These are phyloP conservation scores for Aquilaria sinensis DNA, from an alignment of 345 rosid genomes.

Conservation along the genomic window DNA sequence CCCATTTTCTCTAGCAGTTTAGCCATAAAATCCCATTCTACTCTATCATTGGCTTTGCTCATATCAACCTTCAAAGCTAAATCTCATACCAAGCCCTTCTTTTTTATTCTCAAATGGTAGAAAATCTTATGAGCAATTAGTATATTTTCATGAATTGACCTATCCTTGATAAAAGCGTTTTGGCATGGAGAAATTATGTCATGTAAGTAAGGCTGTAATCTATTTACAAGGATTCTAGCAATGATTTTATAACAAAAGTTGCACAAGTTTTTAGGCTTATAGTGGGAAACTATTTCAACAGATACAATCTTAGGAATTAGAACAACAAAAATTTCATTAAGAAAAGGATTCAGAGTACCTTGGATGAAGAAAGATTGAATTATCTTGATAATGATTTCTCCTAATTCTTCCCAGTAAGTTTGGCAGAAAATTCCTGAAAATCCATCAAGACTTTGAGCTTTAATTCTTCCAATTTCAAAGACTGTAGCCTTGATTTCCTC, in stretches of 20 bases:
- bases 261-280: background rate
- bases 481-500: too few relatives aligned
- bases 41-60: background rate
- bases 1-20: background rate
- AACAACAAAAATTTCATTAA: background rate
- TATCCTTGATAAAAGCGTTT: background rate
- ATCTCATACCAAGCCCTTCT: background rate
- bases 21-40: too few relatives aligned
- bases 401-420: background rate
- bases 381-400: background rate
- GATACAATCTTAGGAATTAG: background rate
- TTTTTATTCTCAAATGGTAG: background rate
- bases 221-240: background rate
- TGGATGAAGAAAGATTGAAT: background rate
- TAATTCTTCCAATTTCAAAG: too few relatives aligned
- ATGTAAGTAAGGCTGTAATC: background rate
- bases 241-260: background rate
- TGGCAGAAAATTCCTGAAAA: background rate
- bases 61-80: background rate
- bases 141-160: background rate
- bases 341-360: background rate
- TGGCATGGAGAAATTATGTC: background rate
- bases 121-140: conserved; percentile 1
- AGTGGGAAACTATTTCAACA: background rate
- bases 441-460: background rate